Conservation (phyloP, 192 early-diverging fungal genomes). For the Entomortierella beljakovae region DNA sequence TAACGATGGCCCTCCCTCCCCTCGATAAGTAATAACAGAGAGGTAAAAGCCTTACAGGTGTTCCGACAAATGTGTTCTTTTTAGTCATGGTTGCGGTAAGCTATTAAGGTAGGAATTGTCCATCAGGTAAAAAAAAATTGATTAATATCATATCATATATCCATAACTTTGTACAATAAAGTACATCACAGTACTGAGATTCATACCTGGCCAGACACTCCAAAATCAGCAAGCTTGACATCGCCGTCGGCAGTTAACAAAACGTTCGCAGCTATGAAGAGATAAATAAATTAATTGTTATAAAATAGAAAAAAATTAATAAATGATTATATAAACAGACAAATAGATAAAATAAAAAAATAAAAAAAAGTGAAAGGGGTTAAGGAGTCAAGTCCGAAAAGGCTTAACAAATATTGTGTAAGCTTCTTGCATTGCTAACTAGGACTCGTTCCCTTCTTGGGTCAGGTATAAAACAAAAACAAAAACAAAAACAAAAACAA, state of each 20-base stretch:
- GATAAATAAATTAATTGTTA: neutral
- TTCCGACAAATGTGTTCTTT: constrained; percentile 98
- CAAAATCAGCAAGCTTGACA: constrained; percentile 98
- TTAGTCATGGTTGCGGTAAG: constrained; percentile 91
- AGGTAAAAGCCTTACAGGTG: constrained; percentile 68
- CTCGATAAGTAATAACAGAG: neutral
- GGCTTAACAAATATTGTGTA: too few relatives aligned
- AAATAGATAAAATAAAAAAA: neutral
- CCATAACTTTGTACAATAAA: neutral
- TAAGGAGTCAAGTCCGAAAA: too few relatives aligned
- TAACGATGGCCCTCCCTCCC: too few relatives aligned
- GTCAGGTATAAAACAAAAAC: too few relatives aligned
- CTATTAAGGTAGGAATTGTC: constrained; percentile 15
- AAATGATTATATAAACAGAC: neutral
- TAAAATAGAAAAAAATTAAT: neutral
- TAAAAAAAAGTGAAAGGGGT: neutral
- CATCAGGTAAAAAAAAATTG: neutral
- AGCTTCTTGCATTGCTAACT: too few relatives aligned
- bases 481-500: too few relatives aligned
- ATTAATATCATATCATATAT: too few relatives aligned
- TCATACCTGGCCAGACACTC: constrained; percentile 89
- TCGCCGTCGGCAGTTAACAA: constrained; percentile 61
- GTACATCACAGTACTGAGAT: too few relatives aligned
- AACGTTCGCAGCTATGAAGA: constrained; percentile 82
- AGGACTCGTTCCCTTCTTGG: too few relatives aligned